Evolutionary conservation across 139 green algal species (phyloP), one percentile per base, ranked within the genome.

Genomic region (Chlorella sorokiniana): DNA sequence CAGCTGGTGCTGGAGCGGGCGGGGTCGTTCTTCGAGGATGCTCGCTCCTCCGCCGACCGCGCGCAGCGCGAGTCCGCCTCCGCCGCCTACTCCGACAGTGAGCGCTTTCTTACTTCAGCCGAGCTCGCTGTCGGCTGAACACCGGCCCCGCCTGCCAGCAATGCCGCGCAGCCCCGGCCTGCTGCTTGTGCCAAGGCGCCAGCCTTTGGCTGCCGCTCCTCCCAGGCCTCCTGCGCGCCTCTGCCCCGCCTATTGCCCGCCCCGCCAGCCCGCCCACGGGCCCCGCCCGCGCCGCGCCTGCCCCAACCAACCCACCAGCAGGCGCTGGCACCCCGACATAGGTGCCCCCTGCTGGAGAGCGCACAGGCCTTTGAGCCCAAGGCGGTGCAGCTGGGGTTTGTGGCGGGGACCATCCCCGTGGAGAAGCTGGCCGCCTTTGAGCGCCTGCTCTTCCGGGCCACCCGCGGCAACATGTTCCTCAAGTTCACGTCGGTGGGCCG

Each of bases 391-490:
- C 90, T 99, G n/a, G 96, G 95, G 41, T 99, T 97, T 90, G 90
- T 98, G 52, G 91, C 94, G 8, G 96, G 96, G 20, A 88, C 96
- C 4, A 93, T 99, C 37, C 83, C 81, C 0, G 89, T 95, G 74
- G 93, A 96, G 59, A 96, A 96, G 83, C 82, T 97, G 40, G 72
- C 84, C 0, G 79, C 90, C 22, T 99, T 99, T 85, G 97, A 99
- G 89, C 89, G 97, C 33, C 91, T 99, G 78, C 92, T 99, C 42
- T 99, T 99, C 91, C 88, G 97, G 25, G 96, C 97, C 51, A 99
- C 97, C 2, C 92, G 97, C n/a, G 97, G 97, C 75, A 99, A 99
- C 90, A 96, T 99, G 93, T 99, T 96, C 85, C 91, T 99, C 51
- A 91, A 94, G 76, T 78, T 85, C 63, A 86, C 88, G 18, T n/a